Base-by-base conservation (phyloP, 2,329 filamentous ascomycete species). In the Ilyonectria destructans region DNA sequence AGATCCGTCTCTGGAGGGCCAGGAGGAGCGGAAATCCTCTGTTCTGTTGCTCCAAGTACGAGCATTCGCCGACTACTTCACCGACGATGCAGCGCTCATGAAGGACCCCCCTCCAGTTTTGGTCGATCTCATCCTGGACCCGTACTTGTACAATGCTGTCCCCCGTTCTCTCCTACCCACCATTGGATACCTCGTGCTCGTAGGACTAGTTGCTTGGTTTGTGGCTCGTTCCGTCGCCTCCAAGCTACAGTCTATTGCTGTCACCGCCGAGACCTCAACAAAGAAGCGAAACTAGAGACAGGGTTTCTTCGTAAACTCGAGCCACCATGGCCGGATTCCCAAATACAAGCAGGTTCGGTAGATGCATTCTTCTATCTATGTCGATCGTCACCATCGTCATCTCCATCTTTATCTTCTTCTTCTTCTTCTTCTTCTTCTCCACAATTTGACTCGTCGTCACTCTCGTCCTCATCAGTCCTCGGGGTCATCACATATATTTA, bases 71-170 rank as follows among this genome's bases (percentile, higher is more conserved):
- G 94, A 97, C 75, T 99, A 96, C 84, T 97, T 93, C 81, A 92
- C 93, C 12, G 86, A 90, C 66, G 88, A 97, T 78, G 81, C 84
- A 69, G 87, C 87, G 2, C 87, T 97, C 75, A 98, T 98, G 96
- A 81, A 84, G 56, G 77, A 86, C 69, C 92, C 93, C 15, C 91
- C 91, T 2, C 89, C 90, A 0, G 94, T 98, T 4, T 84, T 90
- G 60, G 92, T 92, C 58, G 96, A 99, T 74, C 81, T 91, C 80
- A 93, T 98, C 75, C 88, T 99, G 26, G 96, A 98, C 80, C 95
- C 95, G 0, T 98, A 92, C 77, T 68, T 97, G 46, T 82, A 91
- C 76, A 96, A 97, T 82, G 77, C 95, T 17, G 86, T 98, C 59
- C 96, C 96, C 13, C 86, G 85, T 58, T 97, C 95, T 4, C 84